Evolutionary conservation across 306 rosid species (phyloP), one percentile per base, ranked within the genome.

Genomic region (Vicia sativa): DNA sequence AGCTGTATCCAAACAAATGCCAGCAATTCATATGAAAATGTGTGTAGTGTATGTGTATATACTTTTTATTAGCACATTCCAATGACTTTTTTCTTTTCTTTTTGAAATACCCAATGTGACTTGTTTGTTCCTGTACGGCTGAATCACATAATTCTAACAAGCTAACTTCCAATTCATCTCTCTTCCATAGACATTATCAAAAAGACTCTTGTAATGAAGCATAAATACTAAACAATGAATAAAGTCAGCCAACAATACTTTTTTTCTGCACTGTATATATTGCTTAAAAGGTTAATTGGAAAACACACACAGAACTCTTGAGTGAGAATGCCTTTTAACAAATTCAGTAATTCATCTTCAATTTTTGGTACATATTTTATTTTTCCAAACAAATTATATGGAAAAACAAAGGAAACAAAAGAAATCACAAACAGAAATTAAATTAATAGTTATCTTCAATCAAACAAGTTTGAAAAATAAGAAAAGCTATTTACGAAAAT

Each of bases 401-500:
- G 43, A 10, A 48, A 53, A 38, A 37, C 54, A 46, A 65, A 75
- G 70, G 50, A 49, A 60, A 26, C 10, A 60, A 38, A 67, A 26
- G 0, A 53, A 21, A 9, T 41, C 16, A 35, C 42, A 56, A 54
- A 59, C 15, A 52, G 4, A 23, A 56, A 74, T 26, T 25, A 54
- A 18, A 26, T 21, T 18, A 34, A 54, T 15, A 55, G 14, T 43
- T 50, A 37, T 44, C 61, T 62, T 6, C 50, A 34, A 50, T 48
- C 18, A 26, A 29, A 46, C 28, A 2, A 25, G 18, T 66, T 42
- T 3, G 21, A 34, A 68, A 49, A 16, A 53, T 57, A 49, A 53
- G 56, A 67, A 62, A 61, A 67, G 23, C 50, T 59, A 57, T 56
- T 34, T 13, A 58, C 46, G 74, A 35, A 60, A 16, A 67, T 82